phyloP scores from a whole-genome alignment of 768 basidiomycete species.

The Amanita brunnescens region DNA sequence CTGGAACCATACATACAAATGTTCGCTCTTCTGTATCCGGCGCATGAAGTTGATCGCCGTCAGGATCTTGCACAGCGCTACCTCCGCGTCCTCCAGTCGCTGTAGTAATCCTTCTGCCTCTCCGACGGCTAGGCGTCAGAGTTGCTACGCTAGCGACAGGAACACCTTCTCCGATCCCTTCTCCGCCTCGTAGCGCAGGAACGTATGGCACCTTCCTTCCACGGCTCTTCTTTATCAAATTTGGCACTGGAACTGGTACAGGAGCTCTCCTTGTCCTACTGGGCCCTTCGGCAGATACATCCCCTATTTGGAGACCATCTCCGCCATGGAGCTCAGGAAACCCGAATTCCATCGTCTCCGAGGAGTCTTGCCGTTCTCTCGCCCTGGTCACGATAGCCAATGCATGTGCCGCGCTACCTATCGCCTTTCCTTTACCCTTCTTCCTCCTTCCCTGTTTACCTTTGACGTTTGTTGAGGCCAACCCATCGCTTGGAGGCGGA shows the following conservation, averaged over 20 bases:
- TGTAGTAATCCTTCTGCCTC: not conserved
- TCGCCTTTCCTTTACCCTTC: slow-evolving; percentile 23
- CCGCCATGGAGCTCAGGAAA: not conserved
- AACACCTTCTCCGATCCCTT: not conserved
- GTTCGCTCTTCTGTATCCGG: slow-evolving; percentile 24
- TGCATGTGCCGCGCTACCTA: slow-evolving; percentile 25
- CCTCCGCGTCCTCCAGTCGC: not conserved
- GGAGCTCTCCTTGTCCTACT: slow-evolving; percentile 26
- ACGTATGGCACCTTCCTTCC: slow-evolving; percentile 48
- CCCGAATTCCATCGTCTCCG: slow-evolving; percentile 2
- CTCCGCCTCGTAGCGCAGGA: slow-evolving; percentile 4
- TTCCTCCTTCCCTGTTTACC: slow-evolving; percentile 9
- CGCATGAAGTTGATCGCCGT: too few species aligned
- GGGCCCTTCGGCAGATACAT: slow-evolving; percentile 6
- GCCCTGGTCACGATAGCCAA: slow-evolving; percentile 21
- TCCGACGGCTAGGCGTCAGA: not conserved
- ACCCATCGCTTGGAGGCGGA: not conserved
- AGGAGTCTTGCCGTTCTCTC: slow-evolving; percentile 9
- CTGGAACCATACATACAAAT: slow-evolving; percentile 59
- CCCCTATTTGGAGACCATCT: slow-evolving; percentile 1
- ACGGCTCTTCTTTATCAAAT: slow-evolving; percentile 55
- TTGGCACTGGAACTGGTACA: slow-evolving; percentile 47
- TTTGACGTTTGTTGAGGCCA: slow-evolving; percentile 11
- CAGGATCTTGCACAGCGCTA: too few species aligned
- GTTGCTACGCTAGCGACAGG: not conserved